A percentile compares a stretch with the other conserved stretches of the same genome.
phyloP scores from a whole-genome alignment of 2,329 filamentous ascomycete genomes.

The Talaromyces sp. region DNA sequence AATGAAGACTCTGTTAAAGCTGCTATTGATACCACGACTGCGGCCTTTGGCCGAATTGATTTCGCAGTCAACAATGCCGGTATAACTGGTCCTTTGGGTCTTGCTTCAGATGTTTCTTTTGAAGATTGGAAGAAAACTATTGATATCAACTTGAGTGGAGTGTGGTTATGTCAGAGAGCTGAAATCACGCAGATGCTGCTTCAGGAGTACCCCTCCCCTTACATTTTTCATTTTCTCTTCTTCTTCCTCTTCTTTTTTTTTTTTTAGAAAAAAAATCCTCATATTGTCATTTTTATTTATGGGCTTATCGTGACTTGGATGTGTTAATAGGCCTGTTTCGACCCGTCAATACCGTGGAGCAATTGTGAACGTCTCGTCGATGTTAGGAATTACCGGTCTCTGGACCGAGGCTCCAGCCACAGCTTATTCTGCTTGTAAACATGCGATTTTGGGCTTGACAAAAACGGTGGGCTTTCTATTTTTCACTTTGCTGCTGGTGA shows the following conservation, averaged over 20 bases:
- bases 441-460: background rate
- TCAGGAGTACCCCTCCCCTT: background rate
- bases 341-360: background rate
- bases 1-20: background rate
- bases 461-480: background rate
- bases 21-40: background rate
- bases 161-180: background rate
- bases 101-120: conserved; percentile 44
- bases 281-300: background rate
- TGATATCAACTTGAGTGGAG: background rate
- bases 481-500: too few relatives aligned
- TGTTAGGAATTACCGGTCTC: background rate
- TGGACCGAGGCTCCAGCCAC: background rate
- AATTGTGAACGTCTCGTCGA: background rate
- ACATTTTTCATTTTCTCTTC: too few relatives aligned
- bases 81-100: conserved; percentile 68
- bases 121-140: background rate
- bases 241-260: background rate
- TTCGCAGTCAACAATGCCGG: background rate
- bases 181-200: background rate
- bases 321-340: background rate
- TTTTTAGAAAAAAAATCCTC: background rate
- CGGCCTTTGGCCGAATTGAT: background rate
- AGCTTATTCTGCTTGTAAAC: background rate
- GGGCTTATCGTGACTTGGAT: background rate